Evolutionary conservation across 805 yeast genomes (phyloP), one percentile per base, ranked within the genome.

Genomic region (Kregervanrija pseudodelftensis): DNA sequence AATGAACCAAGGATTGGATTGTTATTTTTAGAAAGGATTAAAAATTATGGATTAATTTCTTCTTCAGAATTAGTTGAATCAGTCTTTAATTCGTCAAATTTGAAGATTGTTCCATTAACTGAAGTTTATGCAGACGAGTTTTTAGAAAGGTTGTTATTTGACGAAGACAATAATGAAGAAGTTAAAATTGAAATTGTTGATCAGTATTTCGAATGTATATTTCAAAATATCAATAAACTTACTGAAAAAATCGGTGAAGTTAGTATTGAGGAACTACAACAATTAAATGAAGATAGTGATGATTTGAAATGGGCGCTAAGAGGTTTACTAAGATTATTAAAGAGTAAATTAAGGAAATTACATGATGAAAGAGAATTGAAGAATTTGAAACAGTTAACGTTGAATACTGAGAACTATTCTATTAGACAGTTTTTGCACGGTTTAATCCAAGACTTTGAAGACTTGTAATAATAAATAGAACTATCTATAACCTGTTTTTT

Each of bases 1-100:
- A 66, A 69, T 39, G 79, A 80, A 46, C 82, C 85, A 1, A 76
- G 80, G 55, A 76, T 78, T 43, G 93, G 85, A 1, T 76, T 69
- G 45, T 65, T 82, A 46, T 74, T 83, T 10, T 59, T 78, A 36
- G 80, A 77, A 49, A 70, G 74, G 42, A 65, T 83, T 47, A 67
- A 70, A 43, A 65, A 68, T 22, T 67, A 67, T 42, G 73, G 68
- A 2, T 59, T 81, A 16, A 53, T 82, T 3, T 51, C 65, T 5
- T 58, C 73, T 2, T 51, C 52, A 15, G 61, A 73, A n/a, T 58
- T 77, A 35, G 58, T 79, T 33, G 59, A 68, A 36, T 69, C 68
- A 48, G 57, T 79, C 5, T 68, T 77, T 47, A 53, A 60, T 13
- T 54, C 52, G 36, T 51, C 58, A 11, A 60, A 55, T 22, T 55